phyloP scores from a whole-genome alignment of 2,329 filamentous ascomycete genomes.

The Cercospora sp. region DNA sequence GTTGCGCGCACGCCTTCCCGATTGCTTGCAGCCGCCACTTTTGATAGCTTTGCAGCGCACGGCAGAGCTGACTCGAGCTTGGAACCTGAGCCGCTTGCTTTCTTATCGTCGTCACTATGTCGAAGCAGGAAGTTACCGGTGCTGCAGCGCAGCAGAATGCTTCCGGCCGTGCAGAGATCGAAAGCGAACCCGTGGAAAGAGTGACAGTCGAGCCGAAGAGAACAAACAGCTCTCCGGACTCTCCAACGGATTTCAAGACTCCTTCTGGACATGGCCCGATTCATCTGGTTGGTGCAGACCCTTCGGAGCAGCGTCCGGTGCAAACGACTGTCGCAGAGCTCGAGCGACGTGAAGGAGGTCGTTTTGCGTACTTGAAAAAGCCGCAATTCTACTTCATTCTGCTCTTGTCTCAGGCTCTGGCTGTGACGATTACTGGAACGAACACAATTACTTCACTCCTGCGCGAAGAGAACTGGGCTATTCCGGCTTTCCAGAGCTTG shows the following conservation, averaged over 20 bases:
- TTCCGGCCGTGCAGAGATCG: neutral
- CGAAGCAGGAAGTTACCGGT: slow-evolving; percentile 10
- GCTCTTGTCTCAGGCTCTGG: slow-evolving; percentile 71
- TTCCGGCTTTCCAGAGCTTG: slow-evolving; percentile 92
- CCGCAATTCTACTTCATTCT: slow-evolving; percentile 86
- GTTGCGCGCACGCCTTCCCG: neutral
- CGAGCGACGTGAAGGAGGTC: slow-evolving; percentile 47
- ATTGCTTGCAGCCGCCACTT: slow-evolving; percentile 7
- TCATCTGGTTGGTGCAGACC: slow-evolving; percentile 37
- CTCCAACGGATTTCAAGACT: slow-evolving; percentile 26
- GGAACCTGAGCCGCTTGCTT: neutral
- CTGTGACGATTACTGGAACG: slow-evolving; percentile 86
- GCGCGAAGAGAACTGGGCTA: slow-evolving; percentile 65
- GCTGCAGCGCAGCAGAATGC: slow-evolving; percentile 14
- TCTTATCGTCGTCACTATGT: slow-evolving; percentile 13
- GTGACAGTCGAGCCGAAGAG: slow-evolving; percentile 38
- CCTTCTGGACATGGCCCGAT: slow-evolving; percentile 39
- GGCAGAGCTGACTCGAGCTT: slow-evolving; percentile 1
- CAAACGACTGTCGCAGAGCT: slow-evolving; percentile 44
- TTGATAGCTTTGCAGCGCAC: neutral
- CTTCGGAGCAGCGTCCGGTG: slow-evolving; percentile 31
- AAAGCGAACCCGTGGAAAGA: slow-evolving; percentile 28
- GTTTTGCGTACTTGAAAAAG: slow-evolving; percentile 73
- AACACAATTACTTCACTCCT: slow-evolving; percentile 88
- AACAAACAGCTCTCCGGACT: slow-evolving; percentile 23